Evolutionary conservation across 225 moss, liverwort and hornwort genomes (phyloP).

Genomic region (Sphagnum contortum): DNA sequence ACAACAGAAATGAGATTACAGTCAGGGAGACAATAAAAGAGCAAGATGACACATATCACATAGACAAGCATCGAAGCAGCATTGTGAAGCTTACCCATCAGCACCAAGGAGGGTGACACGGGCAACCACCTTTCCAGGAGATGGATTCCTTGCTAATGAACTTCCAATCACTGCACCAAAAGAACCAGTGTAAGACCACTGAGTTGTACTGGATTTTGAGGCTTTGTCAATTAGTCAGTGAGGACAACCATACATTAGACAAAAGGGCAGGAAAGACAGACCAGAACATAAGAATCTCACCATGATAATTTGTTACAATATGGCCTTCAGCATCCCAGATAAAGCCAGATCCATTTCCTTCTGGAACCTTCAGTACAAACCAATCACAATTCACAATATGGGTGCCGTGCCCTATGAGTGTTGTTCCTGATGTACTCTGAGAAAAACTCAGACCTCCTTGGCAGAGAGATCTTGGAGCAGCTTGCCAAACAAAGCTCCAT

Average conservation of each 20-base stretch:
- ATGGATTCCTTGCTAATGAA: conserved; percentile 48
- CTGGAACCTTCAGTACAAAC: conserved; percentile 43
- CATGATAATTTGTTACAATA: conserved; percentile 61
- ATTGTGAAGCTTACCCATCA: conserved; percentile 39
- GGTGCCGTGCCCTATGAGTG: background rate
- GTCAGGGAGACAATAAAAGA: too few species aligned
- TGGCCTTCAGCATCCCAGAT: conserved; percentile 67
- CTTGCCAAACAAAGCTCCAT: too few species aligned
- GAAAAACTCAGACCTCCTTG: background rate
- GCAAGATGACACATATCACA: too few species aligned
- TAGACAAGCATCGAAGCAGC: background rate
- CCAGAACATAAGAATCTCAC: conserved; percentile 13
- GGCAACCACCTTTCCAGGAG: conserved; percentile 54
- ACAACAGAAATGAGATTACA: conserved; percentile 3
- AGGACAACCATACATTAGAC: background rate
- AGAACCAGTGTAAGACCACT: background rate
- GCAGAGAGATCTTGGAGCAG: too few species aligned
- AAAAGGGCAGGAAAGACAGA: background rate
- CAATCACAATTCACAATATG: background rate
- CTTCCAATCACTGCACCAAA: conserved; percentile 47
- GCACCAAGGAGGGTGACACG: conserved; percentile 64
- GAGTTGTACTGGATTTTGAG: background rate
- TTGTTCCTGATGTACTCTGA: background rate
- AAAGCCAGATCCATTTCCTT: conserved; percentile 66
- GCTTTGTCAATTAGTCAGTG: background rate